Evolutionary conservation across 2,329 filamentous ascomycete genomes (phyloP).

Genomic region (Aspergillus persii): DNA sequence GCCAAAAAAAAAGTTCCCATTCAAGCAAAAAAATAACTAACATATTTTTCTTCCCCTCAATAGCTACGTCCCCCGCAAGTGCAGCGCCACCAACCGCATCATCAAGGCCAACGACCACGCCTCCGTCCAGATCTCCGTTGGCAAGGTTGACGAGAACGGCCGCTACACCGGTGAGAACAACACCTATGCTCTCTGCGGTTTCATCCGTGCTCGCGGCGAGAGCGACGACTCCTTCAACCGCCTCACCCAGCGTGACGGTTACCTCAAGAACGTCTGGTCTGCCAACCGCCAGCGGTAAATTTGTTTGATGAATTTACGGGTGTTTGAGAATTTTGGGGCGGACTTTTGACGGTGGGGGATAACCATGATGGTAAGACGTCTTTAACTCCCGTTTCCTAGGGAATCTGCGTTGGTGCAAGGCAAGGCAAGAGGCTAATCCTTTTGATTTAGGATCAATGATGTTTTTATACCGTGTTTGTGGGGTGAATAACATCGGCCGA

Average conservation of each 20-base stretch:
- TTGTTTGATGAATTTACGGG: background rate
- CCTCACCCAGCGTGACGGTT: conserved; percentile 90
- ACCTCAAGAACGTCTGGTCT: conserved; percentile 96
- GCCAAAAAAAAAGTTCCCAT: conserved; percentile 1
- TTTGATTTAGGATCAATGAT: background rate
- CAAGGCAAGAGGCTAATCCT: background rate
- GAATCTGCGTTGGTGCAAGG: background rate
- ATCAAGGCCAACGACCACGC: conserved; percentile 99
- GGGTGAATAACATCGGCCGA: background rate
- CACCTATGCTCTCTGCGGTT: conserved; percentile 94
- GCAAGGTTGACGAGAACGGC: conserved; percentile 99
- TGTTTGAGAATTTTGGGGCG: conserved; percentile 2
- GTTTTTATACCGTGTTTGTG: background rate
- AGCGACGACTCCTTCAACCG: conserved; percentile 95
- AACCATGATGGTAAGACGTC: conserved; percentile 24
- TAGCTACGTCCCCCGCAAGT: conserved; percentile 98
- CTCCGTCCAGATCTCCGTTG: conserved; percentile 93
- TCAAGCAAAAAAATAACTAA: conserved; percentile 15
- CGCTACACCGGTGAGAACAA: conserved; percentile 96
- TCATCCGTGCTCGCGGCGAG: conserved; percentile 97
- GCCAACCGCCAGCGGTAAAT: conserved; percentile 58
- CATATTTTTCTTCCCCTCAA: conserved; percentile 8
- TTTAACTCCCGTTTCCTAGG: background rate
- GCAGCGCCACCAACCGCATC: conserved; percentile 98
- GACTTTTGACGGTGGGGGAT: conserved; percentile 1